Evolutionary conservation across 129 eudicot species (phyloP).

Genomic region (Logfia minima): DNA sequence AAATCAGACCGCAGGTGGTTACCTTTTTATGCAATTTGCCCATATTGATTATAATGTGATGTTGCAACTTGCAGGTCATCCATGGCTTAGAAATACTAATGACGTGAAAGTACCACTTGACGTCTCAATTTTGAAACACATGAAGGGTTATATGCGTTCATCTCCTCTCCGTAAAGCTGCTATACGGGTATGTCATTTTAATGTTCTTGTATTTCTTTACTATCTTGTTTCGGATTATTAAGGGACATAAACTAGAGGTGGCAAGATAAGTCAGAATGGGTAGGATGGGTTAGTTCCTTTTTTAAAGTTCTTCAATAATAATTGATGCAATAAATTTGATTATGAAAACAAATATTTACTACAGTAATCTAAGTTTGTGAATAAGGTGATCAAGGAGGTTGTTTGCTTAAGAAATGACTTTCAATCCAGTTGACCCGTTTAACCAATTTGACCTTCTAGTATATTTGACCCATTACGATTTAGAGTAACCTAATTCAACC

Average conservation of each 20-base stretch:
- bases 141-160: slow-evolving; percentile 88
- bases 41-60: background rate
- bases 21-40: background rate
- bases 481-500: background rate
- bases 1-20: background rate
- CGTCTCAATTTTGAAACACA: slow-evolving; percentile 59
- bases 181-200: slow-evolving; percentile 51
- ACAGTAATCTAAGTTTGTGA: background rate
- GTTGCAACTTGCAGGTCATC: slow-evolving; percentile 63
- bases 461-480: background rate
- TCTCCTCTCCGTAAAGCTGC: slow-evolving; percentile 89
- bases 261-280: slow-evolving; percentile 12
- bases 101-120: slow-evolving; percentile 70
- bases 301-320: background rate
- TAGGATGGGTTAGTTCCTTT: background rate
- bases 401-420: background rate
- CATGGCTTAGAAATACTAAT: slow-evolving; percentile 63
- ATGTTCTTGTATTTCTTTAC: background rate
- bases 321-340: background rate
- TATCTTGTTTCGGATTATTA: background rate
- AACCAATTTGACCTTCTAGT: background rate
- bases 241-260: slow-evolving; percentile 2
- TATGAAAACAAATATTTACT: background rate
- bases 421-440: background rate
- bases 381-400: background rate